A percentile compares a stretch with the other conserved stretches of the same genome.
phyloP scores from a whole-genome alignment of 257 asterid genomes.

The Gentiana dahurica region DNA sequence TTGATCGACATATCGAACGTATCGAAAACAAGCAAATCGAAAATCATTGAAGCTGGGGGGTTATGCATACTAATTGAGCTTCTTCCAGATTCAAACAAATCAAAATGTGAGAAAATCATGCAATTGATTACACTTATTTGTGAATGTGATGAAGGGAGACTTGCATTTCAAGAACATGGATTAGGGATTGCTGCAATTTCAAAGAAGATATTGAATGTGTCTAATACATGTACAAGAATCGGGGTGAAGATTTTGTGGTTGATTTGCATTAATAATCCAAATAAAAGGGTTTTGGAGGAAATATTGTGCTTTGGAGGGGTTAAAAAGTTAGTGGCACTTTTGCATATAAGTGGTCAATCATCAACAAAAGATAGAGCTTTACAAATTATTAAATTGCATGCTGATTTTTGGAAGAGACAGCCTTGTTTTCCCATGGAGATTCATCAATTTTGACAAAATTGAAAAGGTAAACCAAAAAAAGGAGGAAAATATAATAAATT shows the following conservation, averaged over 20 bases:
- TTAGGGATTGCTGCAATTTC: slow-evolving; percentile 66
- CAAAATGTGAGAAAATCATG: slow-evolving; percentile 57
- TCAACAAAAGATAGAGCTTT: slow-evolving; percentile 47
- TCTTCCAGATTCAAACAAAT: slow-evolving; percentile 50
- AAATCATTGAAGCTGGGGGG: slow-evolving; percentile 75
- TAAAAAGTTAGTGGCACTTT: slow-evolving; percentile 51
- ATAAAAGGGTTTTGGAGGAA: slow-evolving; percentile 69
- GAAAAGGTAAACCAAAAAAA: not conserved
- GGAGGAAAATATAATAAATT: not conserved
- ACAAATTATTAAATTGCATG: slow-evolving; percentile 57
- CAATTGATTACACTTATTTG: slow-evolving; percentile 47
- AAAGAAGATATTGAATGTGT: slow-evolving; percentile 46
- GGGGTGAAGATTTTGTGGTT: slow-evolving; percentile 66
- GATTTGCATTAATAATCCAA: slow-evolving; percentile 47
- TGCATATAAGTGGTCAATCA: slow-evolving; percentile 37
- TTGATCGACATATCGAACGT: slow-evolving; percentile 34
- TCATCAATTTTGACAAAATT: slow-evolving; percentile 12
- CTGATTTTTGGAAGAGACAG: slow-evolving; percentile 49
- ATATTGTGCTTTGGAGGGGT: slow-evolving; percentile 61
- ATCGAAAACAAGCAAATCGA: slow-evolving; percentile 54
- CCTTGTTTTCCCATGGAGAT: slow-evolving; percentile 71
- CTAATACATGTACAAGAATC: slow-evolving; percentile 28
- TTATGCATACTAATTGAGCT: slow-evolving; percentile 60
- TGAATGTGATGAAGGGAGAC: slow-evolving; percentile 76
- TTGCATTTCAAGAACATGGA: slow-evolving; percentile 60